Percentiles rank a stretch among this genome's conserved stretches.
Conservation (phyloP, 768 basidiomycete species). For the Scleroderma bovista region DNA sequence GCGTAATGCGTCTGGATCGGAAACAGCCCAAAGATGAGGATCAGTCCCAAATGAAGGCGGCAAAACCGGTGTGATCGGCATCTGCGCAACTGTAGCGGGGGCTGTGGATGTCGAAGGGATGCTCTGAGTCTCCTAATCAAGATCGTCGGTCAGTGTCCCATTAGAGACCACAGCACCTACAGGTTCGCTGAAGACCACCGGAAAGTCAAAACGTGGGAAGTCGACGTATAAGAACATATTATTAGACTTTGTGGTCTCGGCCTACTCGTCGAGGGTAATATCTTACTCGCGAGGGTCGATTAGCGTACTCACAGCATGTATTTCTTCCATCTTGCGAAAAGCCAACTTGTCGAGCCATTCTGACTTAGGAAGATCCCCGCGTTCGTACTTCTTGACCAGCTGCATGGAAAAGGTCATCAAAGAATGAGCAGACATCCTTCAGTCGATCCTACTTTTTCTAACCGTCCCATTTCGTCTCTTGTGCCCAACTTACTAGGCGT, state of each 20-base stretch:
- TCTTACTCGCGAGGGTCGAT: constrained; percentile 1
- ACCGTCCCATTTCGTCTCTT: constrained; percentile 89
- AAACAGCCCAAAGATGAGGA: constrained; percentile 74
- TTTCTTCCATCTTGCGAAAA: constrained; percentile 92
- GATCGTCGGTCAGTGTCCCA: background rate
- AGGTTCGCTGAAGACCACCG: constrained; percentile 90
- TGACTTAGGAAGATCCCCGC: constrained; percentile 87
- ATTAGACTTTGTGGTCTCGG: constrained; percentile 86
- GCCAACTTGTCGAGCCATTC: constrained; percentile 95
- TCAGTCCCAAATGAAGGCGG: constrained; percentile 54
- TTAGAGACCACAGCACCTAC: constrained; percentile 35
- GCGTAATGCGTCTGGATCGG: constrained; percentile 85
- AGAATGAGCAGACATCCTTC: constrained; percentile 19
- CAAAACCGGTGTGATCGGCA: constrained; percentile 35
- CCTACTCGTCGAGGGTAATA: constrained; percentile 38
- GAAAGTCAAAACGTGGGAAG: constrained; percentile 94
- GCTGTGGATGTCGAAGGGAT: constrained; percentile 38
- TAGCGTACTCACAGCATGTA: constrained; percentile 66
- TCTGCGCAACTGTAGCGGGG: constrained; percentile 37
- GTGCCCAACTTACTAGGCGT: constrained; percentile 84
- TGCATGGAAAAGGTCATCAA: constrained; percentile 21
- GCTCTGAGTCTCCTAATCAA: constrained; percentile 35
- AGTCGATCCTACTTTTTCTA: constrained; percentile 68
- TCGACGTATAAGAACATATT: constrained; percentile 96
- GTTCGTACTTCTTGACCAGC: constrained; percentile 94